Evolutionary conservation across 371 early-diverging fungal genomes (phyloP), one percentile per base, ranked within the genome.

Genomic region (Smittium mucronatum): DNA sequence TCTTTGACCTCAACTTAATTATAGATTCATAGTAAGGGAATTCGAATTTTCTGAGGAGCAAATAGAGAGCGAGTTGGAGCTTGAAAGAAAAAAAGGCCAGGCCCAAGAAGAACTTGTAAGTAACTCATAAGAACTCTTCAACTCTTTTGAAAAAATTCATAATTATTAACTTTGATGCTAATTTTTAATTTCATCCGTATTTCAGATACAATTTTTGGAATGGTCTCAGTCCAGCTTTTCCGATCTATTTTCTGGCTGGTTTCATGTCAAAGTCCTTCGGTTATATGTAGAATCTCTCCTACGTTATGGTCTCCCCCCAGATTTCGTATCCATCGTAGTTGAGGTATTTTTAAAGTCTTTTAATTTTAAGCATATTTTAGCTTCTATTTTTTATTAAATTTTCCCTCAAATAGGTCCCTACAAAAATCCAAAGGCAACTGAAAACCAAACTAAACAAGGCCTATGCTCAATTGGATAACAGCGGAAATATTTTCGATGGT

Each of bases 231-330:
- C 93, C 34, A 93, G 92, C 79, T 97, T 98, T 81, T 88, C 95
- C 17, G 97, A 96, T 74, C 85, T 89, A 0, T 93, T 91, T 76
- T 75, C 91, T 25, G 85, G 89, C 60, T 96, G 94, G 94, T 80
- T 93, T 35, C 98, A 98, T 72, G 75, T 94, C 70, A 98, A 96
- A 80, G 90, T 89, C 0, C 78, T 98, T 58, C 87, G 97, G 8
- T 86, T 93, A 34, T 95, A 92, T 83, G 94, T 95, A 34, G 98
- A 98, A 76, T 92, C 93, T n/a, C 87, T 98, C 0, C 80, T 98
- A 74, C 92, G 97, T 67, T 96, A 97, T 76, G 98, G 98, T 30
- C 82, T 97, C 28, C 95, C 98, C 30, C 93, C 96, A 28, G 92
- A 97, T 74, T 98, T 94, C 75, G 84, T 89, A 70, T 85, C 94